Conservation (phyloP, 345 rosid genomes). For the Euphorbia peplus region DNA sequence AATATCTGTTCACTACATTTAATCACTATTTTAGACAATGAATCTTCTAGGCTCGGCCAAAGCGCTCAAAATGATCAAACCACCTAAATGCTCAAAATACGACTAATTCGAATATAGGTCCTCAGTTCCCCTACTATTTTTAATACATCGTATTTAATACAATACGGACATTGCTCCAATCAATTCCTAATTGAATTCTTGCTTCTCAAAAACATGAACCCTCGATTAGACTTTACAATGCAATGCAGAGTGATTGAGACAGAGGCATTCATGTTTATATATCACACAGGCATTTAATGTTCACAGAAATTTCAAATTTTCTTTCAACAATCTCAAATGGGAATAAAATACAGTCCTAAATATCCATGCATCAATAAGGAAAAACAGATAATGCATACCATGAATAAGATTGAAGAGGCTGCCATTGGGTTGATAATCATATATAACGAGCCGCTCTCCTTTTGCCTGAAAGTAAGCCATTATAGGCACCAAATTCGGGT, state of each 20-base stretch:
- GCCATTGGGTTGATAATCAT: conserved; percentile 83
- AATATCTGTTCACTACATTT: not conserved
- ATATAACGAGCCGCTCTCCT: conserved; percentile 83
- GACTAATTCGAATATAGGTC: no score
- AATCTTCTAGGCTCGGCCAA: no score
- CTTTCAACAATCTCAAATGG: not conserved
- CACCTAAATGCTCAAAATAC: no score
- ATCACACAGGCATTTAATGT: not conserved
- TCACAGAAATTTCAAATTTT: not conserved
- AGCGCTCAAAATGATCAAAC: no score
- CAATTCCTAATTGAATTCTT: not conserved
- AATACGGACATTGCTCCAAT: not conserved
- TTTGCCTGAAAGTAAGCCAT: conserved; percentile 76
- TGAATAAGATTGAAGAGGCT: conserved; percentile 89
- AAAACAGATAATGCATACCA: conserved; percentile 37
- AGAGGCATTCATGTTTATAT: not conserved
- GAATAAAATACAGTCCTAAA: not conserved
- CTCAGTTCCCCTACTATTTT: no score
- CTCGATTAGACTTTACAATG: not conserved
- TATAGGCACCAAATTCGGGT: conserved; percentile 70
- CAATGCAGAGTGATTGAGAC: not conserved
- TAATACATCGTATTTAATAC: no score
- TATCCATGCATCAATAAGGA: not conserved
- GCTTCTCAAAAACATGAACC: not conserved
- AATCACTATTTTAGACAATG: no score